Base-by-base conservation (phyloP, 108 stramenopile genomes). In the Cyclotella kingstonii region DNA sequence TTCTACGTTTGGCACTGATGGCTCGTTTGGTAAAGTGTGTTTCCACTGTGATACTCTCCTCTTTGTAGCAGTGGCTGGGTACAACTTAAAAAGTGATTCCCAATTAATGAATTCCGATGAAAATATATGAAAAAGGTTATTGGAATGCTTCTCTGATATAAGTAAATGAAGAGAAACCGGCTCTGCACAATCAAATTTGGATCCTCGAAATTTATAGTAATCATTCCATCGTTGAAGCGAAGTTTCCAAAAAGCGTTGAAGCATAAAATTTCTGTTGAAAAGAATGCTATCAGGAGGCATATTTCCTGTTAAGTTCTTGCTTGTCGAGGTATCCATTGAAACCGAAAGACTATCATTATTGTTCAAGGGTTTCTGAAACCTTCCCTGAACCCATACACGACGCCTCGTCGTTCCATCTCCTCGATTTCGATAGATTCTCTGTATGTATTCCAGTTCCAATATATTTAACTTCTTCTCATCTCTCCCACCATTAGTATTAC, bases 361-460 rank as follows among this genome's bases (percentile, higher is more conserved):
- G 3, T 41, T 28, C 8, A 60, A 54, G 42, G 79, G 79, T 40
- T 79, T 78, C 7, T 71, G 81, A 74, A 87, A 87, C 25, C 86
- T 49, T 8, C 63, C 89, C 53, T 87, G 86, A 15, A 90, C 81
- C 89, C 89, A 90, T 3, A 90, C 82, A 36, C 86, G 63, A 54
- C 86, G 59, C 38, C 89, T 70, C 15, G 36, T 55, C 4, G 67
- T 60, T 12, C 49, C 60, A 34, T 75, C 73, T 28, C 48, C 54
- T 4, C 74, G 62, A 69, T 76, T 76, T 8, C 67, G 25, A 40
- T 76, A 76, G 2, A 70, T 15, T 10, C 68, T 52, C 38, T 65
- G 68, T n/a, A 70, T 55, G 34, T 70, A 76, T 0, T 70, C 69
- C 14, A 70, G 28, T 34, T 76, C 75, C 63, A 76, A 58, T 22